phyloP scores from a whole-genome alignment of 2,329 filamentous ascomycete genomes.

The Pseudocercospora eumusae region DNA sequence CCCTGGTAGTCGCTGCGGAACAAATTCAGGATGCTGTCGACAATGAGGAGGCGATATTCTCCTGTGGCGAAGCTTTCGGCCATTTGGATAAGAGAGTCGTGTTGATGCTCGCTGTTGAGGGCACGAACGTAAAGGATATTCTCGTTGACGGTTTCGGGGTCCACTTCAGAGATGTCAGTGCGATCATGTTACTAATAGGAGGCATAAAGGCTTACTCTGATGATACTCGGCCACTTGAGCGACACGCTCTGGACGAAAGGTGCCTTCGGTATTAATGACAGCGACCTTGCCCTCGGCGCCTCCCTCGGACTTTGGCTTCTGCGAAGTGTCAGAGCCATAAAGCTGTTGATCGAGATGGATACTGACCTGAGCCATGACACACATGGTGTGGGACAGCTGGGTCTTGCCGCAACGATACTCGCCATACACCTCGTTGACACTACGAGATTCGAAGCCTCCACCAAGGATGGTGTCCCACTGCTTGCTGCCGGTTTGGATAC shows the following conservation, averaged over 20 bases:
- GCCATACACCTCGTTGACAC: constrained; percentile 65
- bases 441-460: constrained; percentile 70
- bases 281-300: constrained; percentile 69
- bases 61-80: constrained; percentile 62
- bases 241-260: constrained; percentile 68
- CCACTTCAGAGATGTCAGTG: constrained; percentile 42
- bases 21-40: constrained; percentile 70
- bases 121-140: constrained; percentile 68
- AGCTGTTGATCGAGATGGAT: background rate
- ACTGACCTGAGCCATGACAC: constrained; percentile 56
- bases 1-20: constrained; percentile 69
- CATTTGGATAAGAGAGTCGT: constrained; percentile 64
- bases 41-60: constrained; percentile 65
- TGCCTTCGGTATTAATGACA: constrained; percentile 68
- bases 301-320: constrained; percentile 58
- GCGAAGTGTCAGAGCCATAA: background rate
- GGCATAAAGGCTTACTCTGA: constrained; percentile 44
- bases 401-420: constrained; percentile 69
- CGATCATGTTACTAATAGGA: background rate
- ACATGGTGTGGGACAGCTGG: constrained; percentile 68
- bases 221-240: constrained; percentile 67
- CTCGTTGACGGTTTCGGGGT: constrained; percentile 61
- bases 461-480: constrained; percentile 63
- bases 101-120: constrained; percentile 66
- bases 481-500: constrained; percentile 70